A percentile compares a stretch with the other conserved stretches of the same genome.
Evolutionary conservation across 768 basidiomycete genomes (phyloP).

Genomic region (Boletus rufocinnamomeus): DNA sequence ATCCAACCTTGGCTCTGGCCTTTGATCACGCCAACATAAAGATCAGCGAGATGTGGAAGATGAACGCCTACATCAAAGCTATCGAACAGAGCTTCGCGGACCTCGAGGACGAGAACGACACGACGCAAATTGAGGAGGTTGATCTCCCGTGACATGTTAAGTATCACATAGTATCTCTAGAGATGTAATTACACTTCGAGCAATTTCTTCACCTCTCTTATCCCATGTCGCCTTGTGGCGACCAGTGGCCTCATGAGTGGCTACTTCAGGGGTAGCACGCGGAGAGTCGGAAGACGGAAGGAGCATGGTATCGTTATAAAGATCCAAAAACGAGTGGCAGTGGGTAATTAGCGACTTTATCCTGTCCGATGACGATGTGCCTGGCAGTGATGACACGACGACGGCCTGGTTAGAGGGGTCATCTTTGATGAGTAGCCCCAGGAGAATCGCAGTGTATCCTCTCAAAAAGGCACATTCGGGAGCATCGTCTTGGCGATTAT

Average conservation of each 20-base stretch:
- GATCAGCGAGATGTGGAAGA: conserved; percentile 84
- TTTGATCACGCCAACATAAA: conserved; percentile 77
- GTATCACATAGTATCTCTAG: conserved; percentile 39
- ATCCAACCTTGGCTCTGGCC: conserved; percentile 67
- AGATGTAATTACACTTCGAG: conserved; percentile 53
- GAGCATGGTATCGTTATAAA: conserved; percentile 41
- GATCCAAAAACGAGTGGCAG: conserved; percentile 42
- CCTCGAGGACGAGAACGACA: conserved; percentile 45
- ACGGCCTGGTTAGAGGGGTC: conserved; percentile 34
- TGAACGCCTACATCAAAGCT: conserved; percentile 72
- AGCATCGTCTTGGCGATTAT: conserved; percentile 14
- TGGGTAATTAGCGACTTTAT: conserved; percentile 38
- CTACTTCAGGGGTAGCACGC: conserved; percentile 10
- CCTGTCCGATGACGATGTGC: conserved; percentile 30
- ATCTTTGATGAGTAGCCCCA: conserved; percentile 52
- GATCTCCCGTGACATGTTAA: conserved; percentile 25
- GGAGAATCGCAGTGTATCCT: conserved; percentile 74
- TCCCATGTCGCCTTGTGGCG: conserved; percentile 21
- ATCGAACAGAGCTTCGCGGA: conserved; percentile 65
- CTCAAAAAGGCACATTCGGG: conserved; percentile 57
- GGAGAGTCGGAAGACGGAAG: conserved; percentile 22
- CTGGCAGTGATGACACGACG: conserved; percentile 39
- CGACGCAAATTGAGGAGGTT: conserved; percentile 9
- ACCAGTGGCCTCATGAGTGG: neutral
- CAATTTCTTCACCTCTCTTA: conserved; percentile 45